These are phyloP conservation scores for Blastobotrys arbuscula DNA, from an alignment of 1,139 yeast species.

Conservation along the genomic window DNA sequence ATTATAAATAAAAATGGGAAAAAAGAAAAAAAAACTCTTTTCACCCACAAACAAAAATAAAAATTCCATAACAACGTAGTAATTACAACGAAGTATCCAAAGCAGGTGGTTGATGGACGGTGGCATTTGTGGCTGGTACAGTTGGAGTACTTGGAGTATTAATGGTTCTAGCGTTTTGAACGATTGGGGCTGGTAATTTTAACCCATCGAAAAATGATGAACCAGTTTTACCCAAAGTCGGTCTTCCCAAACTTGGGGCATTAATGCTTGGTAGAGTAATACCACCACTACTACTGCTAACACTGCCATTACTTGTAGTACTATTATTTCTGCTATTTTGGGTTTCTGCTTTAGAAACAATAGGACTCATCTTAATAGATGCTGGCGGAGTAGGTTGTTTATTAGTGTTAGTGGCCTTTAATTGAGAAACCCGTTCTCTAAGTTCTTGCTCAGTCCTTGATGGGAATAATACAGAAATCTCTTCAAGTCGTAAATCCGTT, in stretches of 20 bases:
- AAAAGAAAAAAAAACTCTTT: too few relatives aligned
- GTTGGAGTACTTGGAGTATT: background rate
- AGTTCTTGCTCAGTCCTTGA: slow-evolving; percentile 72
- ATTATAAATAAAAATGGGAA: background rate
- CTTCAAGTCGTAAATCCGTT: slow-evolving; percentile 63
- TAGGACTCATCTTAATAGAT: background rate
- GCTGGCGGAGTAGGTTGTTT: slow-evolving; percentile 14
- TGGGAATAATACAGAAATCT: slow-evolving; percentile 66
- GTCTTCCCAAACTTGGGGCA: slow-evolving; percentile 1
- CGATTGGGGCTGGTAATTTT: slow-evolving; percentile 22
- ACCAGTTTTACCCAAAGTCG: slow-evolving; percentile 3
- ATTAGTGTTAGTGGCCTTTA: slow-evolving; percentile 23
- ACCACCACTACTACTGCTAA: background rate
- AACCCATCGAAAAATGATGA: slow-evolving; percentile 23
- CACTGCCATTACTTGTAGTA: background rate
- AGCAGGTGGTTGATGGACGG: too few relatives aligned
- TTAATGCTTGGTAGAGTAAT: background rate
- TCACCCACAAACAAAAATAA: too few relatives aligned
- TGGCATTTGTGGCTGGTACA: background rate
- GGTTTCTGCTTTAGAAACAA: background rate
- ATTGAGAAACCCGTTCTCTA: slow-evolving; percentile 47
- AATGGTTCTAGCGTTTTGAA: slow-evolving; percentile 11
- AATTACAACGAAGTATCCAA: background rate
- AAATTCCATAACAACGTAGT: too few relatives aligned
- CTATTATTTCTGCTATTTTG: background rate